These are phyloP conservation scores for Coemansia sp. DNA, from an alignment of 192 early-diverging fungal genomes.

Conservation along the genomic window DNA sequence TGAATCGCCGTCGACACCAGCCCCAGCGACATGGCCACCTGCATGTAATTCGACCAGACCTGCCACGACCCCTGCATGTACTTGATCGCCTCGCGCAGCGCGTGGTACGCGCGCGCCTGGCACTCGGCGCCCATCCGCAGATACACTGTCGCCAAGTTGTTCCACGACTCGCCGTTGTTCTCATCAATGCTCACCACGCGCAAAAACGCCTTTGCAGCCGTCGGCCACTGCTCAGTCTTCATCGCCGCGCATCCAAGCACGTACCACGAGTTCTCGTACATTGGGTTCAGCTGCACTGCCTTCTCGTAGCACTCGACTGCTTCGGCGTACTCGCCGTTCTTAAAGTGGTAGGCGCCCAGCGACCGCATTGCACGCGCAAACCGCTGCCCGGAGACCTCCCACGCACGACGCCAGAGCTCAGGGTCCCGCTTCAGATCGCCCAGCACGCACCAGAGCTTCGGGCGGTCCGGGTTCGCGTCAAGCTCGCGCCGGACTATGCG, in stretches of 20 bases:
- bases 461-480: constrained; percentile 59
- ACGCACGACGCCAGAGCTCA: constrained; percentile 77
- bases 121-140: constrained; percentile 63
- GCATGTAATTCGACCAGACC: constrained; percentile 94
- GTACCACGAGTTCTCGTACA: constrained; percentile 97
- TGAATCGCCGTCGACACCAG: constrained; percentile 80
- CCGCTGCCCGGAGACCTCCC: constrained; percentile 75
- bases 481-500: constrained; percentile 66
- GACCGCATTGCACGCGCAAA: constrained; percentile 95
- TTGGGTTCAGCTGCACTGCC: constrained; percentile 87
- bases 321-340: constrained; percentile 56
- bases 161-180: constrained; percentile 95
- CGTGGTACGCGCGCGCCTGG: constrained; percentile 70
- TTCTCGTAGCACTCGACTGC: constrained; percentile 71
- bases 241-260: constrained; percentile 92
- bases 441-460: constrained; percentile 85
- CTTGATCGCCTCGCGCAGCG: constrained; percentile 77
- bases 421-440: constrained; percentile 82
- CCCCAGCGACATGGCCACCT: constrained; percentile 68
- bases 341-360: constrained; percentile 79
- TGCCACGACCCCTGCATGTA: constrained; percentile 77
- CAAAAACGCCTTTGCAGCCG: constrained; percentile 69
- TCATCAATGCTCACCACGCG: constrained; percentile 67
- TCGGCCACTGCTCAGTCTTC: constrained; percentile 70
- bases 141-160: constrained; percentile 86